Base-by-base conservation (phyloP, 179 eudicot genomes). In the Gypsophila paniculata region DNA sequence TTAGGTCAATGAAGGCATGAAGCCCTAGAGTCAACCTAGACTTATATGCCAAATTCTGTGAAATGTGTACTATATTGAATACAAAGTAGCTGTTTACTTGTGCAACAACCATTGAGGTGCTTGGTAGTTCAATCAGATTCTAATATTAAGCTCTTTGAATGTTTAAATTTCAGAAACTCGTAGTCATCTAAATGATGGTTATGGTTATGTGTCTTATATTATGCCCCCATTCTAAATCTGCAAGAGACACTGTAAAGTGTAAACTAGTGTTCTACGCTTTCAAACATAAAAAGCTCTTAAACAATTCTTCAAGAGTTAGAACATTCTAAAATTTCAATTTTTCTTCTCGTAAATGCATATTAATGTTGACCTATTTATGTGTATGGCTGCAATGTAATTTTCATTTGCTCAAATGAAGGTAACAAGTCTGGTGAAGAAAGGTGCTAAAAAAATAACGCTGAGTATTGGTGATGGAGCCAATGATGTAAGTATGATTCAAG, bases 401-500 rank as follows among this genome's bases (percentile, higher is more conserved):
- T 25, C 3, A 58, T 23, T 23, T 32, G 39, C 5, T 44, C 1
- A 54, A 39, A 49, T 83, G 67, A 84, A 94, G 99, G 97, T 94
- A 74, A 94, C 99, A 39, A 91, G 94, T 78, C 78, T 94, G 76
- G 97, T 94, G 70, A 94, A 78, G 84, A 94, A 91, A 76, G 94
- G 97, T 72, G 97, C 97, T 36, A 80, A 83, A 48, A 89, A 85
- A 76, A 94, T 94, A 68, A 94, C 99, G 32, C 86, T 94, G 44
- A 85, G 99, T 74, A 94, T 94, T 72, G 99, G 99, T 64, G 99
- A 94, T 83, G 99, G 99, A 75, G 99, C 99, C 70, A 94, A 94
- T 75, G 99, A 94, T 75, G 99, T 94, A 46, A 93, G 99, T 77
- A 94, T 94, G 99, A 94, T 94, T 78, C 99, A 91, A 84, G 99